Evolutionary conservation across 1,284 basidiomycete species (phyloP).

Genomic region (Melampsora larici-populina): DNA sequence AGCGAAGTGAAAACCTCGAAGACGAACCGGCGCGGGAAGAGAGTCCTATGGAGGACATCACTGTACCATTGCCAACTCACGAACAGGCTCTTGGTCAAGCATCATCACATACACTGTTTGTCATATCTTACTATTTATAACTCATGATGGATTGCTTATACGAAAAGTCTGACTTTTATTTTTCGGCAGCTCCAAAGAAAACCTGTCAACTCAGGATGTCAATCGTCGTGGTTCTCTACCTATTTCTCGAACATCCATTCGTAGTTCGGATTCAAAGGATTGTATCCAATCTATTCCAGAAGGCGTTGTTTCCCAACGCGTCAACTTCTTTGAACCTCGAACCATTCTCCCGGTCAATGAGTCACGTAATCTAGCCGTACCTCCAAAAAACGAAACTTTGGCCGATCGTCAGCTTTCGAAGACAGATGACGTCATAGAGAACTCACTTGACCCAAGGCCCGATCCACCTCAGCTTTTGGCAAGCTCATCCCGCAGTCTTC

Average conservation of each 20-base stretch:
- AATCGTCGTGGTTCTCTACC: too few relatives aligned
- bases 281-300: not conserved
- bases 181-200: too few relatives aligned
- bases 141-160: too few relatives aligned
- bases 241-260: not conserved
- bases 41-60: too few relatives aligned
- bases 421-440: not conserved
- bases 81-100: too few relatives aligned
- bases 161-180: too few relatives aligned
- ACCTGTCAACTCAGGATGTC: too few relatives aligned
- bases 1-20: too few relatives aligned
- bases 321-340: not conserved
- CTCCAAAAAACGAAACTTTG: not conserved
- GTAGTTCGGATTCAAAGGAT: not conserved
- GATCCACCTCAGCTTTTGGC: not conserved
- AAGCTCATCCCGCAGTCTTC: not conserved
- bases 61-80: too few relatives aligned
- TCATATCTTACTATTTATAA: too few relatives aligned
- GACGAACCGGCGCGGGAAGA: too few relatives aligned
- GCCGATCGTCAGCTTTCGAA: not conserved
- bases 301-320: not conserved
- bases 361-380: slow-evolving; percentile 5
- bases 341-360: not conserved
- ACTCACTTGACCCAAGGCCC: not conserved
- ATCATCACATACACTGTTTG: too few relatives aligned